phyloP scores from a whole-genome alignment of 805 yeast genomes.

The Myxozyma geophila region DNA sequence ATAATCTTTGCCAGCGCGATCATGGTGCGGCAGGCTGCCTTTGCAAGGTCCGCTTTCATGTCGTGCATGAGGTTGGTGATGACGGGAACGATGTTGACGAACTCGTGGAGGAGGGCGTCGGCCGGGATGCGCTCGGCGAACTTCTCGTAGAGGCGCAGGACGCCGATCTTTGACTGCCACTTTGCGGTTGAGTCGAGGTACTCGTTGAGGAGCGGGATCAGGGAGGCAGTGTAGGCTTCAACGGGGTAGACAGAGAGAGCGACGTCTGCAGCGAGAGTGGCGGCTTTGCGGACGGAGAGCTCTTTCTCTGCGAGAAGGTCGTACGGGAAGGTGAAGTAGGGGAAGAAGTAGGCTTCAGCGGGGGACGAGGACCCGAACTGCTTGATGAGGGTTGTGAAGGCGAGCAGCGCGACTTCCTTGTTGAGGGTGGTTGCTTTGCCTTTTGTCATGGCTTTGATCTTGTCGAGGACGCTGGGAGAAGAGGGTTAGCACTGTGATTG shows the following conservation, averaged over 20 bases:
- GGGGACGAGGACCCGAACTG: constrained; percentile 69
- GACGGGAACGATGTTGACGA: constrained; percentile 78
- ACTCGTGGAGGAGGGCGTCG: constrained; percentile 81
- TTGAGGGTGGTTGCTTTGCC: constrained; percentile 73
- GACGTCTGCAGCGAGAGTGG: constrained; percentile 76
- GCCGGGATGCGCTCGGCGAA: constrained; percentile 79
- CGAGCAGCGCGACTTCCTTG: constrained; percentile 75
- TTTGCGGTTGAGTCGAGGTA: constrained; percentile 84
- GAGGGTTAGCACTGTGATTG: not conserved
- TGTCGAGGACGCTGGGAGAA: constrained; percentile 53
- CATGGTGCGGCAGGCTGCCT: constrained; percentile 75
- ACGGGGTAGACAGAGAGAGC: constrained; percentile 71
- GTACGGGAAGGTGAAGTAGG: constrained; percentile 63
- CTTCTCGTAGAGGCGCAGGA: constrained; percentile 68
- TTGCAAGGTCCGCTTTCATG: constrained; percentile 93
- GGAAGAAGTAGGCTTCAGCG: constrained; percentile 51
- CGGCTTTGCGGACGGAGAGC: constrained; percentile 79
- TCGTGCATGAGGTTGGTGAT: constrained; percentile 90
- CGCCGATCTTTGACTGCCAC: constrained; percentile 78
- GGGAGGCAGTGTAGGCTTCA: constrained; percentile 75
- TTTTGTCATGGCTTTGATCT: constrained; percentile 67
- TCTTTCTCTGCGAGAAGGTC: constrained; percentile 88
- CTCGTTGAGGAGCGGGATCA: constrained; percentile 62
- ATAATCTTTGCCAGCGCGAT: constrained; percentile 74
- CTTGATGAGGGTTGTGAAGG: constrained; percentile 62